Evolutionary conservation across 1,284 basidiomycete species (phyloP).

Genomic region (Cryptococcus deneoformans): DNA sequence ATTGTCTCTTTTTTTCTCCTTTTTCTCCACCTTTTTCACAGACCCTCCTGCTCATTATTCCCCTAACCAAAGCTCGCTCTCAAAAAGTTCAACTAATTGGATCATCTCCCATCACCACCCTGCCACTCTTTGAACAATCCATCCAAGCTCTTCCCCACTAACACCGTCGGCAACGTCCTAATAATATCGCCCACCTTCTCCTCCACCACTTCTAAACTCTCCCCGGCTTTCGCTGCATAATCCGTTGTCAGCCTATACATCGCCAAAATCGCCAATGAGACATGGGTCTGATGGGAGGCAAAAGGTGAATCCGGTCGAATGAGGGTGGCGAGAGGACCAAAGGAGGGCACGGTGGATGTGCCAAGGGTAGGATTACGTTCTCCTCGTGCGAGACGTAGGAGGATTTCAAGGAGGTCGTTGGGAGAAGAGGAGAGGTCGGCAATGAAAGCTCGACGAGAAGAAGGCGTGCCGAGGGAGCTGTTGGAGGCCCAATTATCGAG

Average conservation of each 20-base stretch:
- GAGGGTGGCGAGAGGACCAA: constrained; percentile 54
- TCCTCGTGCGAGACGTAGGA: constrained; percentile 81
- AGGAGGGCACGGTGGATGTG: constrained; percentile 56
- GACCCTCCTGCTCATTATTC: too few species aligned
- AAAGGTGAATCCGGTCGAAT: constrained; percentile 71
- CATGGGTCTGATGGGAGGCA: constrained; percentile 84
- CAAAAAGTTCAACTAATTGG: too few species aligned
- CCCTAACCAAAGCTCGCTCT: too few species aligned
- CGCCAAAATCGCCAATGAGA: constrained; percentile 84
- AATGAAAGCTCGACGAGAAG: constrained; percentile 80
- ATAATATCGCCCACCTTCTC: constrained; percentile 84
- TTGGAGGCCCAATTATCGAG: constrained; percentile 82
- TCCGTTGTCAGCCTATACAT: constrained; percentile 80
- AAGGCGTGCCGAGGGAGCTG: constrained; percentile 68
- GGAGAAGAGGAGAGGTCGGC: constrained; percentile 74
- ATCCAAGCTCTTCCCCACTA: constrained; percentile 84
- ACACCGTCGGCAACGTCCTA: constrained; percentile 73
- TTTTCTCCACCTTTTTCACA: too few species aligned
- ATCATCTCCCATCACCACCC: constrained; percentile 6
- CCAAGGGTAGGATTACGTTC: constrained; percentile 72
- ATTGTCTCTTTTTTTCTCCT: constrained; percentile 50
- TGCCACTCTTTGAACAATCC: constrained; percentile 88
- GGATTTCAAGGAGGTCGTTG: constrained; percentile 83
- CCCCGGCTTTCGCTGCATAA: constrained; percentile 70
- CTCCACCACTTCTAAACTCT: constrained; percentile 66